Percentiles rank a stretch among this genome's conserved stretches.
Evolutionary conservation across 306 rosid species (phyloP).

Genomic region (Purshia tridentata): DNA sequence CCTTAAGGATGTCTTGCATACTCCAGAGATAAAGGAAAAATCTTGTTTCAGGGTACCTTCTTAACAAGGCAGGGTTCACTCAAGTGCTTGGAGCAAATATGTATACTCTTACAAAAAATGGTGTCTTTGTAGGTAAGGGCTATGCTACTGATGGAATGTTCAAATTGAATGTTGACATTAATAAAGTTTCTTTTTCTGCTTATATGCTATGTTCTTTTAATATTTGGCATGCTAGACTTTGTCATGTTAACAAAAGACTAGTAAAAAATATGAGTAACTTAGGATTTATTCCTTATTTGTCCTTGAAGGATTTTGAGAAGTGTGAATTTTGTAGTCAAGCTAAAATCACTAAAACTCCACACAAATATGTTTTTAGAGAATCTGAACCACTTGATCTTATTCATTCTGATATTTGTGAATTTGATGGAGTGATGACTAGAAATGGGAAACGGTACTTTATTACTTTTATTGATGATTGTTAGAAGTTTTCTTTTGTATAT

Average conservation of each 20-base stretch:
- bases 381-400: neutral
- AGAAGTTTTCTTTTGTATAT: neutral
- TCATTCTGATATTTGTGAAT: neutral
- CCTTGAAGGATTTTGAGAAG: neutral
- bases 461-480: constrained; percentile 1
- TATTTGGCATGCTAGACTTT: neutral
- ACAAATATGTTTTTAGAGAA: neutral
- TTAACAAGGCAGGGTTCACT: neutral
- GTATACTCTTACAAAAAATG: neutral
- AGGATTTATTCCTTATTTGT: neutral
- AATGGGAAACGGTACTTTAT: neutral
- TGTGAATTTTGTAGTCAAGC: neutral
- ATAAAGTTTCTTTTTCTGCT: neutral
- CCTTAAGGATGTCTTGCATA: neutral
- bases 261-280: neutral
- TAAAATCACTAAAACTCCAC: neutral
- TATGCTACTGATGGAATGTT: neutral
- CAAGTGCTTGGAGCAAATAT: neutral
- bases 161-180: neutral
- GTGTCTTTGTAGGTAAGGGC: neutral
- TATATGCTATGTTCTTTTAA: neutral
- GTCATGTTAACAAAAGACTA: neutral
- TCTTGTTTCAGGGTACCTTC: neutral
- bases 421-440: neutral
- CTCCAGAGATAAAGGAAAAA: neutral